phyloP scores from a whole-genome alignment of 495 filamentous ascomycete genomes.

The Penicillium cosmopolitanum region DNA sequence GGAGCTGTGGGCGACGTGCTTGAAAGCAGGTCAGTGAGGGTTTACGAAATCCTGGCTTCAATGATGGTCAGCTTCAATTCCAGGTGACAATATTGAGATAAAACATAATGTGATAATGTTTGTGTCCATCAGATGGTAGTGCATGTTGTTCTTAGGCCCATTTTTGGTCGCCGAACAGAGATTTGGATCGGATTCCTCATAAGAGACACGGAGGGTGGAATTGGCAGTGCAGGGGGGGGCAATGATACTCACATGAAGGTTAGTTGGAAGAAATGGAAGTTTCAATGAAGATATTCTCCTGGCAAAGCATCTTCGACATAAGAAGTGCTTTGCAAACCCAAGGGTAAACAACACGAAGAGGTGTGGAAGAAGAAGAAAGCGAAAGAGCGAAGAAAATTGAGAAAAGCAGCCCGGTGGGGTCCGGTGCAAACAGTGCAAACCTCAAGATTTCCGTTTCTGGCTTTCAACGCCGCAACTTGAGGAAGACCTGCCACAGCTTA shows the following conservation, averaged over 20 bases:
- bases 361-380: constrained; percentile 35
- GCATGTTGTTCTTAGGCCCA: constrained; percentile 98
- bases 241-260: constrained; percentile 33
- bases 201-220: constrained; percentile 33
- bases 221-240: neutral
- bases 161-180: constrained; percentile 73
- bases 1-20: constrained; percentile 11
- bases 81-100: constrained; percentile 5
- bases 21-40: constrained; percentile 1
- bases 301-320: constrained; percentile 24
- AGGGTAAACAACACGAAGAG: constrained; percentile 18
- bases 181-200: constrained; percentile 68
- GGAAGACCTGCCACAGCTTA: constrained; percentile 5
- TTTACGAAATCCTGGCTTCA: constrained; percentile 14
- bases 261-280: constrained; percentile 7
- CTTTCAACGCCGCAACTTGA: constrained; percentile 14
- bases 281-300: neutral
- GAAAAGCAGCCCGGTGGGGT: constrained; percentile 31
- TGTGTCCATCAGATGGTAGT: constrained; percentile 91
- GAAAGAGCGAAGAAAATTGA: constrained; percentile 32
- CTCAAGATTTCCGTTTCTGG: constrained; percentile 44
- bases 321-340: constrained; percentile 17
- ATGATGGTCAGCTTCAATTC: constrained; percentile 23
- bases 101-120: constrained; percentile 23
- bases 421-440: constrained; percentile 49